Evolutionary conservation across 75 land plant species (phyloP).

Genomic region (Selaginella tamariscina): DNA sequence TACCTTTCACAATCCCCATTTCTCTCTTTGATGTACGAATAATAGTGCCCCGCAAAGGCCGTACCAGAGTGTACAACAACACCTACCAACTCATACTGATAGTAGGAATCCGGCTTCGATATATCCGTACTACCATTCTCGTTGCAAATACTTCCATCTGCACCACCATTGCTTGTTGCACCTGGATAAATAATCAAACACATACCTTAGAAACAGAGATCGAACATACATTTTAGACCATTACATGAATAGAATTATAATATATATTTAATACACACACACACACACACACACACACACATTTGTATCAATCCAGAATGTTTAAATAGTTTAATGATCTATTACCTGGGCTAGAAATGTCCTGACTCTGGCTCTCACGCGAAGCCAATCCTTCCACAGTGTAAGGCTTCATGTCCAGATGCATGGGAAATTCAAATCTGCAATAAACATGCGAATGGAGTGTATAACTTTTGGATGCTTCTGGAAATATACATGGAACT

Average conservation of each 20-base stretch:
- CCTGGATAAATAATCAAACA: too few relatives aligned
- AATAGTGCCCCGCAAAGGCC: conserved; percentile 32
- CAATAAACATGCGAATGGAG: too few relatives aligned
- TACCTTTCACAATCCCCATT: conserved; percentile 16
- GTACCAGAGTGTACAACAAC: conserved; percentile 30
- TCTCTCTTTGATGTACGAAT: conserved; percentile 28
- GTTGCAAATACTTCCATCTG: conserved; percentile 3
- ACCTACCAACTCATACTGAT: conserved; percentile 31
- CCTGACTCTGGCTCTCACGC: conserved; percentile 12
- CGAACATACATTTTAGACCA: too few relatives aligned
- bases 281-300: too few relatives aligned
- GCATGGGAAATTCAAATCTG: conserved; percentile 26
- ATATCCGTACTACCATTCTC: neutral
- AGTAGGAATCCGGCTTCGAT: conserved; percentile 21
- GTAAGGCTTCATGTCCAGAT: conserved; percentile 26
- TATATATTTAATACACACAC: too few relatives aligned
- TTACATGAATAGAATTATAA: too few relatives aligned
- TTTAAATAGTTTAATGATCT: too few relatives aligned
- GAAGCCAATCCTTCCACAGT: conserved; percentile 23
- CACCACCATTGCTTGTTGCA: conserved; percentile 1
- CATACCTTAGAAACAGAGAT: too few relatives aligned
- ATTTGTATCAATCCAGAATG: too few relatives aligned
- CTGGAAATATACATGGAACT: too few relatives aligned
- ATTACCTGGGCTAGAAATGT: conserved; percentile 1
- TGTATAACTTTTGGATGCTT: too few relatives aligned